Percentiles rank a stretch among this genome's conserved stretches.
Evolutionary conservation across 2,329 filamentous ascomycete species (phyloP).

Genomic region (Xylogone sp.): DNA sequence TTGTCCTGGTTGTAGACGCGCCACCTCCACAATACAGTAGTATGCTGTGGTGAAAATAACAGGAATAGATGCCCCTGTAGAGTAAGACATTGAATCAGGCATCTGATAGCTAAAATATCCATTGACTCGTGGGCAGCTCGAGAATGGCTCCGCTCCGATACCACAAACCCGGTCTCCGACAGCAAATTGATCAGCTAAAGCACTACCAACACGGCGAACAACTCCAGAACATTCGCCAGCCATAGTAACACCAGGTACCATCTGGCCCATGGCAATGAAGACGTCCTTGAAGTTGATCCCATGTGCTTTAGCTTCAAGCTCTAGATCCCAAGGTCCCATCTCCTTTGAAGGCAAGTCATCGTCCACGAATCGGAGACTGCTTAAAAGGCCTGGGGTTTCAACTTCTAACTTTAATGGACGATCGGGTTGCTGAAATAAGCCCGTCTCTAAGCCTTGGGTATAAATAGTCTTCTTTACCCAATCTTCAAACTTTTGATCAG

Average conservation of each 20-base stretch:
- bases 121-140: constrained; percentile 19
- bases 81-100: constrained; percentile 9
- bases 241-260: constrained; percentile 10
- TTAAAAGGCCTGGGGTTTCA: constrained; percentile 3
- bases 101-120: constrained; percentile 9
- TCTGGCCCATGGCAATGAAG: constrained; percentile 17
- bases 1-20: constrained; percentile 14
- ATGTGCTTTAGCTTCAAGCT: constrained; percentile 5
- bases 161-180: constrained; percentile 28
- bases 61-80: constrained; percentile 13
- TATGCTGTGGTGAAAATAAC: constrained; percentile 14
- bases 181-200: constrained; percentile 11
- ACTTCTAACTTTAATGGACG: constrained; percentile 17
- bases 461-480: background rate
- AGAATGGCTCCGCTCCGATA: constrained; percentile 17
- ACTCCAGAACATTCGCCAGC: constrained; percentile 28
- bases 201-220: constrained; percentile 19
- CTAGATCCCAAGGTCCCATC: constrained; percentile 5
- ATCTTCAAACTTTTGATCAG: constrained; percentile 3
- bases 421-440: constrained; percentile 11
- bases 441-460: background rate
- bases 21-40: constrained; percentile 13
- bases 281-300: constrained; percentile 21
- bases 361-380: constrained; percentile 14
- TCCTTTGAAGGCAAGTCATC: constrained; percentile 4